Evolutionary conservation across 345 rosid genomes (phyloP), one percentile per base, ranked within the genome.

Genomic region (Linum usitatissimum): DNA sequence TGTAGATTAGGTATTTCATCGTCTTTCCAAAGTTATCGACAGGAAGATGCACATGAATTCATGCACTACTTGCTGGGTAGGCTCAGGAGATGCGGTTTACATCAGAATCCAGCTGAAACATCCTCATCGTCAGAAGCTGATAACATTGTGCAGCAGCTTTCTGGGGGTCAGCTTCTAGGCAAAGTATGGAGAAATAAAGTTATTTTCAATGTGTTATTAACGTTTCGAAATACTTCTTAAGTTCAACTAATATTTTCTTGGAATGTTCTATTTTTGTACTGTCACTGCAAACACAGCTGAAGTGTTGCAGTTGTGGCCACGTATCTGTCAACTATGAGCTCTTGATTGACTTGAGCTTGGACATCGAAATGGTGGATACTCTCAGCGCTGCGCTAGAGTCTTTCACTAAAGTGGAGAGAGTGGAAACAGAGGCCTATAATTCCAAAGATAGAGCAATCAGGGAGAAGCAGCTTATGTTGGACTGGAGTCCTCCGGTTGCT

Each of bases 1-100:
- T 79, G 9, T 55, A 19, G 40, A 64, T 67, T 55, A 86, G 89
- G 75, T 19, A 78, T 89, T 71, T 81, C 91, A 9, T 68, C 87
- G 21, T 63, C 60, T 72, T 89, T 89, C 65, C 70, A 23, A 48
- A 75, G 74, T 68, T 69, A 73, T 48, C 90, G 82, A 60, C 97
- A 87, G 79, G 90, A 90, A 75, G 97, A 90, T 66, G 97, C 97
- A 6, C 97, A 90, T 59, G 97, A 90, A 73, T 87, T 85, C 66
- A 84, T 87, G 39, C 91, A 85, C 14, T 81, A 85, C 56, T 70
- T 90, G 68, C 70, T 90, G 66, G 89, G 85, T 68, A 83, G 77
- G 72, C 79, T 90, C n/a, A 90, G 85, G 70, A 71, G 70, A 38
- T 80, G 91, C 30, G 80, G 84, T 78, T 63, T 79, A 60, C 68